Evolutionary conservation across 306 rosid genomes (phyloP), one percentile per base, ranked within the genome.

Genomic region (Luffa aegyptiaca): DNA sequence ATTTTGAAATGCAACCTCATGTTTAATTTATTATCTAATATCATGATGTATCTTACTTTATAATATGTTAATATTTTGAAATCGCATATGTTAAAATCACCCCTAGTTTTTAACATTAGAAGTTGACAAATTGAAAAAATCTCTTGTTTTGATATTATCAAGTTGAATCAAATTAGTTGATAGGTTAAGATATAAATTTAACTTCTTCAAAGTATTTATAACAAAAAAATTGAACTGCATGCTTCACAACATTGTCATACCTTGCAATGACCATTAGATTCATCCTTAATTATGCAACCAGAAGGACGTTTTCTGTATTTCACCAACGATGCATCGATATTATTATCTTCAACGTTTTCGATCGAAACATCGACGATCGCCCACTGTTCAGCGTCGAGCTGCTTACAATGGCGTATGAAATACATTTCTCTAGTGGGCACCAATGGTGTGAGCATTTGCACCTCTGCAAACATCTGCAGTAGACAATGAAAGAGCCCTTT

Each of bases 251-350:
- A 70, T 26, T 26, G 0, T 36, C 52, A 46, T 91, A 95, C 98
- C 92, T 96, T 96, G 91, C 99, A 96, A 78, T 96, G 99, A 58
- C 96, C 97, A 62, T 96, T 96, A 48, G 96, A 86, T 85, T 93
- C 90, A 79, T 96, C 99, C 80, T 96, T 92, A 58, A 96, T 96
- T 79, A 96, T 90, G 90, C 98, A 96, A 80, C 99, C 99, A 0
- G 98, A 96, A 16, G 99, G 97, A 51, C 97, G 94, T 87, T 93
- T 96, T 84, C 96, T 82, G 83, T 97, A 96, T 79, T 93, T 93
- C 49, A 96, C 90, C 64, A 91, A 86, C 35, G 98, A 90, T 0
- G 91, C 95, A 12, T 93, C 98, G 5, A 90, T 90, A 79, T 85
- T 93, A 59, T 88, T 96, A 72, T 91, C 96, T 85, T 96, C 98